Base-by-base conservation (phyloP, 2,329 filamentous ascomycete genomes). In the Aspergillus sergii region DNA sequence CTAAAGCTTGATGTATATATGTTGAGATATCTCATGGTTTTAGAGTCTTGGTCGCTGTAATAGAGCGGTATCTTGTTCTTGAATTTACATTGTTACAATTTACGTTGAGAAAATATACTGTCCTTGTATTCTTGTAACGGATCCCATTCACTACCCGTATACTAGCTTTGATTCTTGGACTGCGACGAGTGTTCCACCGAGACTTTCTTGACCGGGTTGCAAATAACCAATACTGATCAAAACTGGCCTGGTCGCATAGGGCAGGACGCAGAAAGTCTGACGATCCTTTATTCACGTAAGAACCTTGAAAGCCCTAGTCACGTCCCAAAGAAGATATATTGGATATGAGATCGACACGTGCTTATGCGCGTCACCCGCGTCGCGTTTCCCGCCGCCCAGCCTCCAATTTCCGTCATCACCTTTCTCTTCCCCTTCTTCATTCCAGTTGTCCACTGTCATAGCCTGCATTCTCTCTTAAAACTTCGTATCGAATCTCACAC, bases 291-390 rank as follows among this genome's bases (percentile, higher is more conserved):
- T 36, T 36, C 34, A 36, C 34, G 14, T 10, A 46, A 14, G 43
- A 28, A 28, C 6, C 26, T 28, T 28, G 26, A 26, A 14, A 36
- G 19, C 55, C 54, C 55, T 57, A 61, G 48, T 7, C 54, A 32
- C 30, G 43, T 26, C 69, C 66, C 6, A 58, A 70, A 68, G 30
- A 57, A 70, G 71, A 50, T 67, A 71, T 65, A 74, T 71, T 68
- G 60, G 62, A n/a, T 36, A 16, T 26, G 21, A 1, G 48, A n/a
- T 4, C 1, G 28, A 60, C 67, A 68, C 67, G 68, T 69, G 64
- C 58, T 32, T 21, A 45, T 14, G 63, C 70, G 70, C 69, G 71
- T 69, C 63, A 63, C 59, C 55, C 58, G 66, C 61, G 71, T 69
- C 71, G 71, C 69, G 68, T 68, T 64, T 57, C 58, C 59, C 51